Base-by-base conservation (phyloP, 805 yeast genomes). In the Candida manassasensis region DNA sequence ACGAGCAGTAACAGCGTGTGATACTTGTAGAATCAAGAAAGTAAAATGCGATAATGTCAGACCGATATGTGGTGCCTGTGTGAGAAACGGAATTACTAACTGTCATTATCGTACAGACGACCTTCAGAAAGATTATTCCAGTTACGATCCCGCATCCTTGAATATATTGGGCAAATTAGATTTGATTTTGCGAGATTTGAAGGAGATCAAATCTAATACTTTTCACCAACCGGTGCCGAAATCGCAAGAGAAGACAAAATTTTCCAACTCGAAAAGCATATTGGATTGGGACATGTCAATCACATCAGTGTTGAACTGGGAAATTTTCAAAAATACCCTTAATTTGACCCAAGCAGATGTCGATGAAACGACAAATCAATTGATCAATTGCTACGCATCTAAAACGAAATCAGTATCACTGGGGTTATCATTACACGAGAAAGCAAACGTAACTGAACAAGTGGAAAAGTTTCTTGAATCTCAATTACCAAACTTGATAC, bases 1-100 rank as follows among this genome's bases (percentile, higher is more conserved):
- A 35, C 35, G 66, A 34, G 63, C 64, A 1, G 41, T 58, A n/a
- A 60, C 69, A 0, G 69, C 69, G 1, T 62, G 69, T 43, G 66
- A 60, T 39, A 50, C 56, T 5, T 62, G 68, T 38, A 45, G 68
- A 29, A 36, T 53, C 17, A 59, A 59, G 38, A 62, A 62, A 36
- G 56, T 59, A 37, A 59, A 57, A 39, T 62, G 68, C 45, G 69
- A 62, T 40, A 62, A 62, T 36, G 39, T 45, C 21, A 42, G 63
- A 19, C 68, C 68, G 1, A 38, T 51, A 21, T 62, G 67, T 37
- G 61, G 67, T 8, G 44, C 62, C 12, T 62, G 68, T 42, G 42
- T 39, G 7, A 55, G 52, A 30, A 55, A 46, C 40, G 61, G 59
- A 13, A 48, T 42, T 37, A 7, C 31, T 9, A 40, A 38, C 33